Percentiles rank a stretch among this genome's conserved stretches.
phyloP scores from a whole-genome alignment of 352 stramenopile genomes.

The Phytophthora nicotianae region DNA sequence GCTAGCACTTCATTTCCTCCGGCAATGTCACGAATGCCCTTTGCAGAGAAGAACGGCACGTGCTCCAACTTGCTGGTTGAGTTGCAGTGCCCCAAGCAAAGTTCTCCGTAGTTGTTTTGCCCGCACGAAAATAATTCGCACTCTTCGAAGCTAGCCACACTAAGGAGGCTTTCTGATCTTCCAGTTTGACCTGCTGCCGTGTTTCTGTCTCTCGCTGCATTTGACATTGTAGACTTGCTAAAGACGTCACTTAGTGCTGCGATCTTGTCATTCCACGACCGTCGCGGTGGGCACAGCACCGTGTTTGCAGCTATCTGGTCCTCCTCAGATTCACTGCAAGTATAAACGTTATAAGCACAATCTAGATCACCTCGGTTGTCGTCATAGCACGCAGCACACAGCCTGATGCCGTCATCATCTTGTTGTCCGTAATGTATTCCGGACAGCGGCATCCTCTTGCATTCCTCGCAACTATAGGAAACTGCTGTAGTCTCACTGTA shows the following conservation, averaged over 20 bases:
- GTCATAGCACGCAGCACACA: conserved; percentile 83
- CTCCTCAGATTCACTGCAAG: conserved; percentile 39
- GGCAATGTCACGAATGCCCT: conserved; percentile 69
- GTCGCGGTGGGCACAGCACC: conserved; percentile 56
- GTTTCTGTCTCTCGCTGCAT: conserved; percentile 4
- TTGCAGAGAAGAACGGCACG: conserved; percentile 84
- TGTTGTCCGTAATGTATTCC: conserved; percentile 68
- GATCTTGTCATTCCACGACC: conserved; percentile 60
- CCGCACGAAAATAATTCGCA: conserved; percentile 89
- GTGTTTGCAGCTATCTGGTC: conserved; percentile 37
- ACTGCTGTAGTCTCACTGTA: conserved; percentile 57
- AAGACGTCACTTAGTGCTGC: conserved; percentile 39
- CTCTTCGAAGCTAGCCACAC: conserved; percentile 65
- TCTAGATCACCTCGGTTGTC: conserved; percentile 70
- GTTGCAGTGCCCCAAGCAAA: conserved; percentile 88
- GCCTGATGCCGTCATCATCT: conserved; percentile 60
- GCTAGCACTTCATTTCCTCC: conserved; percentile 88
- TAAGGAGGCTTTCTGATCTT: conserved; percentile 11
- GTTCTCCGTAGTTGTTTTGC: conserved; percentile 90
- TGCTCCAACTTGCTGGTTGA: conserved; percentile 87
- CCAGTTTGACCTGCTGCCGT: conserved; percentile 12
- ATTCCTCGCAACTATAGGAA: conserved; percentile 71
- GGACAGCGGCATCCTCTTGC: conserved; percentile 40
- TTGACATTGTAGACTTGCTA: conserved; percentile 39
- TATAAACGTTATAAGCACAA: conserved; percentile 53